Base-by-base conservation (phyloP, 192 early-diverging fungal species). In the Coemansia sp. region DNA sequence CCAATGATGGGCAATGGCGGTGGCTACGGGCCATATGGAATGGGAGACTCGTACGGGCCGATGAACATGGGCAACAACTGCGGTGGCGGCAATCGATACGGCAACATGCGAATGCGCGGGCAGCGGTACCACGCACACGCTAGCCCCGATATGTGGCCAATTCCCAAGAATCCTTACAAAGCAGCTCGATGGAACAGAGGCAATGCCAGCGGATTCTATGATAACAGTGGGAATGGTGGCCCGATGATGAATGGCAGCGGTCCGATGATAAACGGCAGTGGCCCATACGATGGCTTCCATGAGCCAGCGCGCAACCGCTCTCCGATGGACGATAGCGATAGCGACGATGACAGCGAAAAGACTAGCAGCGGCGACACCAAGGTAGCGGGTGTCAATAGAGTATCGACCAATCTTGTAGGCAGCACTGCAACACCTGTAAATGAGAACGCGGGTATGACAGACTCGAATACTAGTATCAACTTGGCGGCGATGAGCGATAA, bases 111-210 rank as follows among this genome's bases (percentile, higher is more conserved):
- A 23, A 68, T 71, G 62, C 71, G 77, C 45, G 77, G 71, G 3
- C 71, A 73, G 35, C 69, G 77, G 20, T 79, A 71, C 62, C 67
- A 74, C 14, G 71, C 71, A 0, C 69, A 79, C 18, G 65, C 77
- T 10, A 59, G 59, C 28, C 64, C 55, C 62, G 71, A 79, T 59
- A 68, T 67, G 46, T 79, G 71, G 71, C 71, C 77, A 9, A 62
- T 79, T 40, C 65, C 77, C 14, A 69, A 66, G 42, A 79, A 74
- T 53, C 77, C 68, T 6, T 74, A 74, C 53, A 71, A 63, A 61
- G 63, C 51, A 13, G 77, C 71, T 11, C 71, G 71, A 28, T 55
- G 23, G 34, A 68, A 60, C 20, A 42, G 71, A 13, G 55, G 36
- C 60, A 65, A 65, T 39, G 23, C 48, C 48, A 23, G 61, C 1